Base-by-base conservation (phyloP, 805 yeast species). In the Kazachstania bromeliacearum region DNA sequence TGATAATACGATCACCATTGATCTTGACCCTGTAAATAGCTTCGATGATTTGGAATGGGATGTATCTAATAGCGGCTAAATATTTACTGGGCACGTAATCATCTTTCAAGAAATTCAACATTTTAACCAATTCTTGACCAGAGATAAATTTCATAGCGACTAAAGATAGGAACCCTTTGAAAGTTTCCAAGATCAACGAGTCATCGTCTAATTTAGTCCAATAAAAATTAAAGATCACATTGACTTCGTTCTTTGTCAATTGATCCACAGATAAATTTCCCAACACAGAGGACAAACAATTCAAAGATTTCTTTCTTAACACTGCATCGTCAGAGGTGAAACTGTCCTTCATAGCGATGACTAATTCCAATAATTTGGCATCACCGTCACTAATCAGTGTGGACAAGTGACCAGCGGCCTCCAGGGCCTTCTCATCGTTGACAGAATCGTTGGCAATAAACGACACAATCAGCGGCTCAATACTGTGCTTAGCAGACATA, bases 171-270 rank as follows among this genome's bases (percentile, higher is more conserved):
- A 88, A 44, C 0, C 85, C 87, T 7, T 49, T 53, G 2, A 80
- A 55, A 1, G 78, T 68, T 40, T 73, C 73, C 26, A 61, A 61
- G 21, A 75, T 50, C 29, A 80, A 68, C 3, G 65, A 57, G 12
- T 68, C 64, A 49, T 87, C 96, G 9, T 76, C 81, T 16, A 85
- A 55, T 45, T 89, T 80, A 13, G 77, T 75, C 12, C 69, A 41
- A 37, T 75, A 70, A 55, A 89, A 89, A 5, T 70, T 51, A 19
- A 55, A 57, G 12, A 66, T 45, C 6, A 65, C 68, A 10, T 57
- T 48, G 4, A 63, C 48, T 31, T 68, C 72, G 36, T 66, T 65
- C 7, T 59, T 51, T 10, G 55, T 47, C 16, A 74, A 52, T 7
- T 47, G 48, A 5, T 53, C 44, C 0, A 46, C 27, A 0, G 59